Evolutionary conservation across 2,329 filamentous ascomycete species (phyloP), one percentile per base, ranked within the genome.

Genomic region (Thielaviopsis punctulata): DNA sequence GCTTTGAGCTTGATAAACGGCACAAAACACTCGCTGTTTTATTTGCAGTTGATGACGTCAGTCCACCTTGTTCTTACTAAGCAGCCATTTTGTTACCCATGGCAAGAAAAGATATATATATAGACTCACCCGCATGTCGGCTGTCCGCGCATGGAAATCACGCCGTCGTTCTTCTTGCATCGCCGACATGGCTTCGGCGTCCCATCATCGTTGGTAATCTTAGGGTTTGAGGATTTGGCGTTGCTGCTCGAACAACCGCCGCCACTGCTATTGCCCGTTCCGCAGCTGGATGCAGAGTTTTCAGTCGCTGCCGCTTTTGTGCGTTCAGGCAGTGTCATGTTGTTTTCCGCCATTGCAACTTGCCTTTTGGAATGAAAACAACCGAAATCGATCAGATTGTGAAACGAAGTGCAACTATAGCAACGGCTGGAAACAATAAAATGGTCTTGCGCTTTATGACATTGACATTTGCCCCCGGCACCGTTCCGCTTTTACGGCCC

Each of bases 1-100:
- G 81, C 75, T 66, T 96, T 96, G 58, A 77, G 80, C 55, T 77
- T 72, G 52, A 94, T 73, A 69, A 88, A 95, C 60, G 76, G 75
- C 54, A 75, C 69, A 67, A 90, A 95, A 68, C 92, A 96, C 45
- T 65, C 58, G n/a, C 67, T 69, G 52, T 4, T 25, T 45, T n/a
- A n/a, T n/a, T n/a, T n/a, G n/a, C n/a, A n/a, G n/a, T n/a, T n/a
- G 33, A 33, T 45, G 22, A 19, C 18, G 45, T 48, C 30, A 46
- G 52, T 59, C 15, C 49, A 45, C 61, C 54, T 7, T 49, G 3
- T 23, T 25, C 19, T 27, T 25, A 39, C 27, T 48, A 48, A 18
- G 13, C 45, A n/a, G n/a, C 30, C 10, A 22, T n/a, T 24, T 25
- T 24, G n/a, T n/a, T n/a, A n/a, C n/a, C n/a, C n/a, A n/a, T n/a